A percentile compares a stretch with the other conserved stretches of the same genome.
Evolutionary conservation across 495 filamentous ascomycete genomes (phyloP).

Genomic region (Lasiosphaeria miniovina): DNA sequence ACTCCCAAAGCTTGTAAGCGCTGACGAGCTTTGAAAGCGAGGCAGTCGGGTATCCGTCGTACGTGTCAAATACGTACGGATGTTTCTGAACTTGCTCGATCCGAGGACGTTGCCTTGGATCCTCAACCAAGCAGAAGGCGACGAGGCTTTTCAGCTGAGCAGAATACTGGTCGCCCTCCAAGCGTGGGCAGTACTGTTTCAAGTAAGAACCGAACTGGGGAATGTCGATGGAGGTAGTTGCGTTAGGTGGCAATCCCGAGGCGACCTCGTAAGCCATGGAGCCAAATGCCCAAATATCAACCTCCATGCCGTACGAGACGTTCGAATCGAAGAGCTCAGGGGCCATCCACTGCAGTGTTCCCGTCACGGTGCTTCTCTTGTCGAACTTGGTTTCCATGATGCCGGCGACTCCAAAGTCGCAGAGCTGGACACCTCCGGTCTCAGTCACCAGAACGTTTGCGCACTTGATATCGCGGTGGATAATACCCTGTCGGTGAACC

Average conservation of each 20-base stretch:
- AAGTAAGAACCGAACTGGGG: slow-evolving; percentile 15
- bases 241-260: slow-evolving; percentile 16
- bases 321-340: slow-evolving; percentile 18
- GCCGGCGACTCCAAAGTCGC: slow-evolving; percentile 21
- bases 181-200: slow-evolving; percentile 13
- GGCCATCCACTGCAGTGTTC: slow-evolving; percentile 21
- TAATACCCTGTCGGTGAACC: slow-evolving; percentile 18
- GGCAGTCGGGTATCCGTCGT: slow-evolving; percentile 9
- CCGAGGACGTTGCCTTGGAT: slow-evolving; percentile 12
- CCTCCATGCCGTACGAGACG: slow-evolving; percentile 18
- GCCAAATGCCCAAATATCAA: slow-evolving; percentile 21
- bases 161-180: slow-evolving; percentile 15
- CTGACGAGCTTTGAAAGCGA: slow-evolving; percentile 17
- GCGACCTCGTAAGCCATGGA: slow-evolving; percentile 21
- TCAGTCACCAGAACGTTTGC: slow-evolving; percentile 20
- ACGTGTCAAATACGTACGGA: slow-evolving; percentile 14
- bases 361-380: slow-evolving; percentile 20
- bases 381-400: slow-evolving; percentile 20
- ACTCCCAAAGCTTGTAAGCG: slow-evolving; percentile 16
- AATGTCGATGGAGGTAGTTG: slow-evolving; percentile 11
- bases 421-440: slow-evolving; percentile 16
- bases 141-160: slow-evolving; percentile 11
- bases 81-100: slow-evolving; percentile 16
- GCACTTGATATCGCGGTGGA: slow-evolving; percentile 22
- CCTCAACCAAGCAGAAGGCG: slow-evolving; percentile 16